Base-by-base conservation (phyloP, 768 basidiomycete genomes). In the Neoboletus magnificus region DNA sequence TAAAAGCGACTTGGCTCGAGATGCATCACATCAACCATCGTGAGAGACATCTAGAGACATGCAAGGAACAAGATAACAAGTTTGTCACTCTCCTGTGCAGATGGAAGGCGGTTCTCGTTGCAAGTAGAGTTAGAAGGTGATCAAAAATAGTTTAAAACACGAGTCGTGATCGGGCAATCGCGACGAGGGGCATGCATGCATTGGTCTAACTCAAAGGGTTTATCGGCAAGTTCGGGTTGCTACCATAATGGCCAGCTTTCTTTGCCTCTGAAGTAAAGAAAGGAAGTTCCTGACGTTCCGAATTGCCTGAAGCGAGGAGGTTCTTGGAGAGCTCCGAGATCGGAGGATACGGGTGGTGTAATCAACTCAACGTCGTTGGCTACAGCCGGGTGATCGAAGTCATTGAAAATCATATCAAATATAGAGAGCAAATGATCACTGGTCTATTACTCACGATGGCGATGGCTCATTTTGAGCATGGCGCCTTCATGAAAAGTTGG, bases 361-460 rank as follows among this genome's bases (percentile, higher is more conserved):
- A 61, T 63, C 29, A 22, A 33, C 42, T 10, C 43, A 33, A 52
- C 29, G 3, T 44, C 39, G 32, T 62, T 58, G 54, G 60, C 29
- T 56, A 27, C 13, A 25, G 33, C 56, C 30, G 22, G 22, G 18
- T 23, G 32, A 33, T 29, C 18, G 4, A 39, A 45, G 23, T 16
- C 20, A 22, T 23, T 30, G 9, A 27, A 35, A 23, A 32, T 29
- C 27, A 8, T 22, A 47, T 48, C n/a, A 45, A 65, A 53, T 43
- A 50, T 55, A 50, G 54, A 46, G 22, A 57, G 3, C 52, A 25
- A 62, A 64, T 54, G 49, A 57, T 32, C 35, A 29, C 16, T 23
- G 13, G 44, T 43, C 23, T 22, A 42, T 61, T 56, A 59, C 59
- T 64, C 54, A 60, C 60, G 25, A 37, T 12, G 30, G 18, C 16